Evolutionary conservation across 2,329 filamentous ascomycete genomes (phyloP), one percentile per base, ranked within the genome.

Genomic region (Cladosporium austrohemisphaericum): DNA sequence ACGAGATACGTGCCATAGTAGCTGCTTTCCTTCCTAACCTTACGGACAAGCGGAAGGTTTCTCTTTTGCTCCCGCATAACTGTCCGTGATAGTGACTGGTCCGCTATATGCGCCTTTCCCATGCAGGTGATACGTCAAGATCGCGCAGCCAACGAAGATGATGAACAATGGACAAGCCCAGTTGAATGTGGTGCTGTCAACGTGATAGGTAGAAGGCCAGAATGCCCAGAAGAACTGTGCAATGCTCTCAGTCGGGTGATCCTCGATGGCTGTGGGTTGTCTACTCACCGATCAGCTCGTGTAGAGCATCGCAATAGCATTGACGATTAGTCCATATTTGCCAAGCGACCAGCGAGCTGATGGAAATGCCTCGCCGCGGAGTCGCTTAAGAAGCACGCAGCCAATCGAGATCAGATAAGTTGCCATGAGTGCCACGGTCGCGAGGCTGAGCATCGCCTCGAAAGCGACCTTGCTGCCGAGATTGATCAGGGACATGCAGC

Each of bases 391-490:
- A 11, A 54, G 46, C 4, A 57, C 49, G 14, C 63, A 63, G 40
- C 65, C 66, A 49, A 73, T 71, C 18, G 60, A 65, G 47, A 73
- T 60, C 32, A 67, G 58, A 58, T 72, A 74, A 8, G 69, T 68
- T 5, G 65, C 66, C 62, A 72, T 66, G 3, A 69, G 56, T 3
- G 65, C 64, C 2, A 67, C 64, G 8, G 67, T 57, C 36, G 63
- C 64, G 9, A 72, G 62, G 1, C 67, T 69, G 28, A 70, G 65
- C 50, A 72, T 58, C 41, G 65, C 60, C 46, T 67, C 67, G 57
- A 63, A 62, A 9, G 58, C 59, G n/a, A 55, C 53, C 22, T 49
- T 50, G n/a, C 53, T 57, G 22, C 59, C 60, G 11, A 62, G 51
- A 10, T 61, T 57, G 55, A 64, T 59, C 18, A 62, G 37, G 10